Percentiles rank a stretch among this genome's conserved stretches.
Evolutionary conservation across 345 rosid genomes (phyloP).

Genomic region (Turritis glabra): DNA sequence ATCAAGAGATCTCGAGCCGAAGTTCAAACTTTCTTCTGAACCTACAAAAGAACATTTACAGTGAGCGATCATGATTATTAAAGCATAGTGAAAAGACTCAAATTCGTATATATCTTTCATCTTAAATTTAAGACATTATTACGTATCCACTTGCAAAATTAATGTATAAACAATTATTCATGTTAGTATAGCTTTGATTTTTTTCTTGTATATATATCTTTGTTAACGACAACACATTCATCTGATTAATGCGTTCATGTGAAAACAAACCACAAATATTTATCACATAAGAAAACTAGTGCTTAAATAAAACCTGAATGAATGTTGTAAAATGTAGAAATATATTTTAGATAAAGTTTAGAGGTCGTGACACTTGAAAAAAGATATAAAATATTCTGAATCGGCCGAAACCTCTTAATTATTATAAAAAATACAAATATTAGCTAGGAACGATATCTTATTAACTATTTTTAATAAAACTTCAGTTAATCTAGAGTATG

Average conservation of each 20-base stretch:
- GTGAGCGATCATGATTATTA: neutral
- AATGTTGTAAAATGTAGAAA: slow-evolving; percentile 12
- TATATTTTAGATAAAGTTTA: too few relatives aligned
- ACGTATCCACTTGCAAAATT: neutral
- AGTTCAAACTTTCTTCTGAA: too few relatives aligned
- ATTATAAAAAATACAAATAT: too few relatives aligned
- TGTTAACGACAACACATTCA: neutral
- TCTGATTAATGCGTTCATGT: neutral
- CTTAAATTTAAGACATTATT: neutral
- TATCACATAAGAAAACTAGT: neutral
- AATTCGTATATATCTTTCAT: neutral
- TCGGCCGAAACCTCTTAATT: too few relatives aligned
- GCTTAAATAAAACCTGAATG: neutral
- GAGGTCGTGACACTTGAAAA: too few relatives aligned
- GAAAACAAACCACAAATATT: neutral
- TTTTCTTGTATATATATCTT: neutral
- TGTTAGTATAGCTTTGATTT: too few relatives aligned
- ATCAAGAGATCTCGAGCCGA: too few relatives aligned
- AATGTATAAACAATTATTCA: neutral
- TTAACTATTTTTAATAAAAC: neutral
- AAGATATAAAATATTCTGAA: too few relatives aligned
- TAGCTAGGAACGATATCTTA: neutral
- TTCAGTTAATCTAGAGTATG: slow-evolving; percentile 12
- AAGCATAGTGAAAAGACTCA: neutral
- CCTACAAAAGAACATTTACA: too few relatives aligned